A percentile compares a stretch with the other conserved stretches of the same genome.
phyloP scores from a whole-genome alignment of 495 filamentous ascomycete species.

The Parmelia sp. region DNA sequence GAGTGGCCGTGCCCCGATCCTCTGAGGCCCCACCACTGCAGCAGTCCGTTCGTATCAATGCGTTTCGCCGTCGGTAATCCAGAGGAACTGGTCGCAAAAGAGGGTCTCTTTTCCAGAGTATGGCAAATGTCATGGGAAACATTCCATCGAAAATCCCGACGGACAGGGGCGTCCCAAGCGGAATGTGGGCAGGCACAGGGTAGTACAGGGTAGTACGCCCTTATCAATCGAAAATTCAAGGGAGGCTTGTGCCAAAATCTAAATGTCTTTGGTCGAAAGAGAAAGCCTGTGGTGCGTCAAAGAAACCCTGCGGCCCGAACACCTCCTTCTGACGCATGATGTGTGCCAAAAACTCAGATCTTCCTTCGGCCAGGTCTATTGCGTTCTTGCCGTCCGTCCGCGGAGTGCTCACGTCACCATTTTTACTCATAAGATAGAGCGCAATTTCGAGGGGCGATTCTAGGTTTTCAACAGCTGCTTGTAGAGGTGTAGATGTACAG shows the following conservation, averaged over 20 bases:
- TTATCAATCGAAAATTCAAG: not conserved
- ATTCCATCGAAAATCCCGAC: not conserved
- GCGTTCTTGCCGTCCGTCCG: not conserved
- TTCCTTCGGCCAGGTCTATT: constrained; percentile 2
- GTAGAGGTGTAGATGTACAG: constrained; percentile 7
- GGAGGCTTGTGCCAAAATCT: not conserved
- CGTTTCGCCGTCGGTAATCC: too few species aligned
- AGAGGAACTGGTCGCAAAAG: too few species aligned
- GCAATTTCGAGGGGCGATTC: not conserved
- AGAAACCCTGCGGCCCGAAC: not conserved
- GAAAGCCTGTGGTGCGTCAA: not conserved
- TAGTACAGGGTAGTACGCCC: too few species aligned
- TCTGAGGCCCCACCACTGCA: too few species aligned
- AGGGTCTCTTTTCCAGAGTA: too few species aligned
- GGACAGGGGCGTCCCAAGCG: not conserved
- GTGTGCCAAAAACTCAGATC: not conserved
- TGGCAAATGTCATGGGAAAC: not conserved
- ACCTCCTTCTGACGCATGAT: not conserved
- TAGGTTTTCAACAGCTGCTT: constrained; percentile 2
- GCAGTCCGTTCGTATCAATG: too few species aligned
- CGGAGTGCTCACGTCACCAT: not conserved
- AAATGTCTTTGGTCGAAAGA: not conserved
- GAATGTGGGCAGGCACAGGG: not conserved
- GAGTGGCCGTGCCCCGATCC: not conserved
- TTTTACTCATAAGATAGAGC: not conserved